Percentiles rank a stretch among this genome's conserved stretches.
Evolutionary conservation across 192 early-diverging fungal genomes (phyloP).

Genomic region (Coemansia umbellata): DNA sequence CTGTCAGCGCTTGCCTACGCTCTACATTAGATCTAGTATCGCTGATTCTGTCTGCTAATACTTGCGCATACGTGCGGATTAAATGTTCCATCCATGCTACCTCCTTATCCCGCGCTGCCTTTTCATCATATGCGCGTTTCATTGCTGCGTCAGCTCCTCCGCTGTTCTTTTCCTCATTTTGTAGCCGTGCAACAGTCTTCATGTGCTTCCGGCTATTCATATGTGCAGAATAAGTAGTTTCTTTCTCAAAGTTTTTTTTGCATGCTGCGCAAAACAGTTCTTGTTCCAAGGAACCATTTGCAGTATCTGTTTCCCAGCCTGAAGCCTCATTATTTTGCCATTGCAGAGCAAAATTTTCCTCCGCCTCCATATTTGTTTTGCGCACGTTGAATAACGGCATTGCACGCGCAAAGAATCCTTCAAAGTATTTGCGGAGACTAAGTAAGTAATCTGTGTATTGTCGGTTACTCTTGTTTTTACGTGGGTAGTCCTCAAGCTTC

Average conservation of each 20-base stretch:
- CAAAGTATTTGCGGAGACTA: constrained; percentile 63
- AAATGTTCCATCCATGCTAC: constrained; percentile 61
- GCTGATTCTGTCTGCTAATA: constrained; percentile 55
- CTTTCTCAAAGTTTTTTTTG: constrained; percentile 76
- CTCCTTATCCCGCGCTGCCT: constrained; percentile 55
- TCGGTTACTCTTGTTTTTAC: constrained; percentile 1
- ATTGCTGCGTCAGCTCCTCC: constrained; percentile 16
- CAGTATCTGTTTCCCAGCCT: constrained; percentile 59
- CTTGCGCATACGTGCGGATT: constrained; percentile 58
- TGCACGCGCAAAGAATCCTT: constrained; percentile 66
- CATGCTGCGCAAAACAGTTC: constrained; percentile 73
- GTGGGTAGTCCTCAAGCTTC: constrained; percentile 15
- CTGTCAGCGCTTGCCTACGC: constrained; percentile 88
- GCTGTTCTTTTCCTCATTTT: constrained; percentile 6
- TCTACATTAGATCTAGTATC: constrained; percentile 87
- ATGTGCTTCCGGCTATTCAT: constrained; percentile 88
- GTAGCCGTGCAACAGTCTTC: constrained; percentile 59
- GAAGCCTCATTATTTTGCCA: constrained; percentile 53
- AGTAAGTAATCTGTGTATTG: constrained; percentile 41
- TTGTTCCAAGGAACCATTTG: constrained; percentile 18
- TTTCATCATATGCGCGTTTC: constrained; percentile 34
- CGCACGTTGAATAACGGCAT: constrained; percentile 74
- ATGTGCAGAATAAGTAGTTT: constrained; percentile 81
- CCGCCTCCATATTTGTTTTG: constrained; percentile 49
- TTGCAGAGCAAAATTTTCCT: constrained; percentile 55